These are phyloP conservation scores for Arthroderma sp. DNA, from an alignment of 2,329 filamentous ascomycete species.

Conservation along the genomic window DNA sequence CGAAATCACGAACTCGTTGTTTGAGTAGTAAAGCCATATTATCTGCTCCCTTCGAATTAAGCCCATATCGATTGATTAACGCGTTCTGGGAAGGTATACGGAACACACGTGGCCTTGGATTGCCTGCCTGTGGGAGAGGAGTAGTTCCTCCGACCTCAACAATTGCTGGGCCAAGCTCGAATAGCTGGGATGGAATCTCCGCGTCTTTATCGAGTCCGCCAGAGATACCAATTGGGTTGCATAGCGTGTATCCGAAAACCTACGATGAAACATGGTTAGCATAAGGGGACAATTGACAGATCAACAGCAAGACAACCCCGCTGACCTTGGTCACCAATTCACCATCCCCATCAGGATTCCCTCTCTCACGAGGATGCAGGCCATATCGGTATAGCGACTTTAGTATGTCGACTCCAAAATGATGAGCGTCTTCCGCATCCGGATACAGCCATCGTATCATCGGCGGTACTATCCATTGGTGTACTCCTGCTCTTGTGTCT, in stretches of 20 bases:
- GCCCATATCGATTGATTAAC: constrained; percentile 88
- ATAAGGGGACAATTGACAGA: neutral
- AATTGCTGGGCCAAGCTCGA: constrained; percentile 71
- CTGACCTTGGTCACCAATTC: constrained; percentile 42
- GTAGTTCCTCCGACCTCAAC: constrained; percentile 91
- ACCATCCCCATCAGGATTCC: constrained; percentile 43
- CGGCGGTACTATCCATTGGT: constrained; percentile 52
- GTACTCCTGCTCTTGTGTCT: constrained; percentile 59
- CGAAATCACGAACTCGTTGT: constrained; percentile 65
- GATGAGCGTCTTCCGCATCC: constrained; percentile 73
- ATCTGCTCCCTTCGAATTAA: constrained; percentile 86
- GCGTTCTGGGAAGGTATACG: constrained; percentile 71
- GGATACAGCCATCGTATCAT: constrained; percentile 32
- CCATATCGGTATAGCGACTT: constrained; percentile 61
- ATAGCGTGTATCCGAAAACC: constrained; percentile 65
- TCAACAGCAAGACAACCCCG: neutral
- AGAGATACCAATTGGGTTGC: constrained; percentile 88
- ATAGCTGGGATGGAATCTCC: constrained; percentile 72
- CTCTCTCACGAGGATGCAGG: constrained; percentile 71
- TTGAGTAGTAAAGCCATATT: constrained; percentile 68
- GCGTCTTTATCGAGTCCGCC: constrained; percentile 92
- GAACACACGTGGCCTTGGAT: constrained; percentile 79
- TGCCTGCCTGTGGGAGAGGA: constrained; percentile 74
- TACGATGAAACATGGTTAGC: constrained; percentile 13
- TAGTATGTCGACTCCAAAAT: constrained; percentile 59